Base-by-base conservation (phyloP, 495 filamentous ascomycete genomes). In the Aspergillus leporis region DNA sequence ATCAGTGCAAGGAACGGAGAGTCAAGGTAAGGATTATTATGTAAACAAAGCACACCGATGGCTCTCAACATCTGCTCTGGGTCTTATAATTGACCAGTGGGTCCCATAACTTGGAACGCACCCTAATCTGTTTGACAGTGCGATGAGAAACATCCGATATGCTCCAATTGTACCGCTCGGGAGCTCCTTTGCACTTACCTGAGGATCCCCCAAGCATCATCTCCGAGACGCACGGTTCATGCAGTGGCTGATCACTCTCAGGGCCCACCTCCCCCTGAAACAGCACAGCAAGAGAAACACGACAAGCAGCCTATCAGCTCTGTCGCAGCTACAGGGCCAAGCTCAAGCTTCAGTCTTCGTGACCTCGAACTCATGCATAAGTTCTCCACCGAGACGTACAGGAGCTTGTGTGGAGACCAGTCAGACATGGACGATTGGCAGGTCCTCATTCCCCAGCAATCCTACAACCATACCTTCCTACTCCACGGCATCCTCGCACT, bases 401-500 rank as follows among this genome's bases (percentile, higher is more conserved):
- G 36, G n/a, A 67, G 60, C 43, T 46, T 68, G 25, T 68, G 68
- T 49, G 54, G 62, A 7, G 59, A 61, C 22, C 63, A 65, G 10
- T 62, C 67, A 30, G 66, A 68, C 23, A 55, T 45, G 21, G 18
- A 63, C 2, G 58, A 62, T 0, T 74, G 71, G 71, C 64, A 70
- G 61, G 62, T 58, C 9, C 66, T 69, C 45, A 66, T 82, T 4
- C 79, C 79, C 3, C 67, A 66, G 7, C 62, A 78, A 21, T 81
- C 76, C 0, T 65, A 82, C 12, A 51, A 60, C 13, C 75, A 79
- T 52, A 70, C 74, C 25, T 83, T 78, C 61, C 67, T 84, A 36
- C 79, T 84, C 75, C 72, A 78, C 19, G 74, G 80, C 18, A 77
- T 85, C 23, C 67, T 85, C 41, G 73, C 78, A 16, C 59, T 84